These are phyloP conservation scores for Stygiomarasmius scandens DNA, from an alignment of 1,284 basidiomycete species.

Conservation along the genomic window DNA sequence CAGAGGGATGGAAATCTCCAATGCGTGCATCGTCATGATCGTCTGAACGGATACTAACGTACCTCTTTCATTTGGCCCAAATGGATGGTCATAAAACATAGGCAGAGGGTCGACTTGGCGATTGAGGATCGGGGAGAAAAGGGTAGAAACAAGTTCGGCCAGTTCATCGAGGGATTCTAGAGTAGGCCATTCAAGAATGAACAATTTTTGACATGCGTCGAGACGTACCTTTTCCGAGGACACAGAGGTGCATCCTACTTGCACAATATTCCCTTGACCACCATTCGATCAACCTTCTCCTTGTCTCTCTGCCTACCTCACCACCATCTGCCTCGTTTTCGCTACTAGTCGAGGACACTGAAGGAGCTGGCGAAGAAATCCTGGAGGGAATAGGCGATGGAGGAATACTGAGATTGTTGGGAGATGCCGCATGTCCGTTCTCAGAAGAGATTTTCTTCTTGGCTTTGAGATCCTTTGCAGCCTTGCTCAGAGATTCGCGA, in stretches of 20 bases:
- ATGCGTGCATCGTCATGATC: conserved; percentile 85
- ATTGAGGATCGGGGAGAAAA: conserved; percentile 82
- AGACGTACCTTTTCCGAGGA: conserved; percentile 82
- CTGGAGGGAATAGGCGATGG: conserved; percentile 57
- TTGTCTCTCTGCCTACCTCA: conserved; percentile 81
- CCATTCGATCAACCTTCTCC: conserved; percentile 93
- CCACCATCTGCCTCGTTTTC: conserved; percentile 76
- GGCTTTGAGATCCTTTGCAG: conserved; percentile 57
- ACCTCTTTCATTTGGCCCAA: conserved; percentile 72
- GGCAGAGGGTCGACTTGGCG: conserved; percentile 66
- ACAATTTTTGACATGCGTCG: neutral
- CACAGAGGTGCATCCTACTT: conserved; percentile 89
- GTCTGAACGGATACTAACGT: conserved; percentile 87
- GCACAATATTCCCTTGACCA: conserved; percentile 94
- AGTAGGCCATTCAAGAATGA: conserved; percentile 3
- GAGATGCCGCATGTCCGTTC: conserved; percentile 9
- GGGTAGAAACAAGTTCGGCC: conserved; percentile 64
- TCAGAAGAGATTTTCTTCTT: conserved; percentile 41
- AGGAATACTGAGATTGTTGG: conserved; percentile 32
- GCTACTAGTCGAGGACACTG: conserved; percentile 51
- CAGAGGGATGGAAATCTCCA: conserved; percentile 90
- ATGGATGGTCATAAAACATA: conserved; percentile 77
- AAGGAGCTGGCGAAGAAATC: conserved; percentile 64
- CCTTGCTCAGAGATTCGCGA: conserved; percentile 79
- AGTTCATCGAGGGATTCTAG: conserved; percentile 84